These are phyloP conservation scores for Schizothecium vesticola DNA, from an alignment of 495 filamentous ascomycete species.

Conservation along the genomic window DNA sequence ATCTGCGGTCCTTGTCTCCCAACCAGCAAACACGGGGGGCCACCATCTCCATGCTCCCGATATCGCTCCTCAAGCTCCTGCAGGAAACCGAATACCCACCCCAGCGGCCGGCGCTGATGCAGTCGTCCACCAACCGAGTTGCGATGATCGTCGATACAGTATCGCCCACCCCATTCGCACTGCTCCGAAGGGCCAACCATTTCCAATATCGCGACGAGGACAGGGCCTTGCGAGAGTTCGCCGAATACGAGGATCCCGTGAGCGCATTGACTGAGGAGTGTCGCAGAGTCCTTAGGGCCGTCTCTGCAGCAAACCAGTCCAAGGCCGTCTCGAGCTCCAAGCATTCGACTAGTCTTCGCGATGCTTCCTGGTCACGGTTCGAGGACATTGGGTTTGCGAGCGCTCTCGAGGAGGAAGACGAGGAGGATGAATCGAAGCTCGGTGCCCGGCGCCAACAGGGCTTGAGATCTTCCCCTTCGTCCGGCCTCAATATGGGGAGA, in stretches of 20 bases:
- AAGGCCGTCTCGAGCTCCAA: slow-evolving; percentile 57
- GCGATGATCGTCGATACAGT: slow-evolving; percentile 96
- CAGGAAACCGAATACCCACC: slow-evolving; percentile 95
- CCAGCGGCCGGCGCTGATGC: slow-evolving; percentile 67
- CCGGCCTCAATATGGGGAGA: slow-evolving; percentile 57
- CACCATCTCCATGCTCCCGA: slow-evolving; percentile 78
- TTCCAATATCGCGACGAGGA: slow-evolving; percentile 93
- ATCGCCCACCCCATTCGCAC: slow-evolving; percentile 87
- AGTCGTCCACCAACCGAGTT: slow-evolving; percentile 77
- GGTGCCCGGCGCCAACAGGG: slow-evolving; percentile 34
- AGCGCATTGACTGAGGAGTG: slow-evolving; percentile 89
- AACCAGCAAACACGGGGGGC: slow-evolving; percentile 64
- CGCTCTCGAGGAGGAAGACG: slow-evolving; percentile 63
- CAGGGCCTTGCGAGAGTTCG: slow-evolving; percentile 71
- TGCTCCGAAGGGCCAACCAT: slow-evolving; percentile 85
- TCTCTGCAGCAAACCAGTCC: slow-evolving; percentile 84
- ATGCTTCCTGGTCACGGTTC: slow-evolving; percentile 94
- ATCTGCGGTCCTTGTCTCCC: slow-evolving; percentile 82
- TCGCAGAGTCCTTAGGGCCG: slow-evolving; percentile 78
- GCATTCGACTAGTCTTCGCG: slow-evolving; percentile 62
- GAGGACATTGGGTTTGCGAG: slow-evolving; percentile 90
- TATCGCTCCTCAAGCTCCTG: slow-evolving; percentile 83
- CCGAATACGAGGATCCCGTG: slow-evolving; percentile 84
- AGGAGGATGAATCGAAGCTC: slow-evolving; percentile 51
- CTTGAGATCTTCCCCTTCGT: slow-evolving; percentile 58